Evolutionary conservation across 257 asterid species (phyloP), one percentile per base, ranked within the genome.

Genomic region (Fraxinus pennsylvanica): DNA sequence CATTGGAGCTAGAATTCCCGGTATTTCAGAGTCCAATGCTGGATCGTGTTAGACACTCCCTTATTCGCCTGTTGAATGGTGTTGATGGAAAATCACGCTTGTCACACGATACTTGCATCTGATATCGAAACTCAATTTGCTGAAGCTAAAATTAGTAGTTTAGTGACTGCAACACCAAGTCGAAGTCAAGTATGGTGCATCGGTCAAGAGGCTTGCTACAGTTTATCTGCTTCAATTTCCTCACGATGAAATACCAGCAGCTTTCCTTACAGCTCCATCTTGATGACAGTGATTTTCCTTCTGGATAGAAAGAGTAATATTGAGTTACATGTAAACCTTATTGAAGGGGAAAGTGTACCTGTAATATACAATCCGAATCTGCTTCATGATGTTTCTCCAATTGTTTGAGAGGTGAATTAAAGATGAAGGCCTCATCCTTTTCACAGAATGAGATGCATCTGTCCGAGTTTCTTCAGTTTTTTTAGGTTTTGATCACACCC

Each of bases 31-130:
- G 94, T 80, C 99, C 99, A 6, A 72, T 86, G 84, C 83, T 89
- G 38, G 87, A 84, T 33, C 95, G 90, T 0, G 94, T 90, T 54
- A 86, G 97, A 86, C 96, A 91, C 83, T 95, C 97, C 0, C 97
- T 95, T 43, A 85, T 91, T 17, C 90, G 89, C 89, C 93, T 87
- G 85, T 65, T 91, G 88, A 88, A 95, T 50, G 77, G 74, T 29
- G 76, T 84, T 0, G 92, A 85, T 13, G 87, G 79, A 7, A 81
- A 84, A 47, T 72, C 79, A 59, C 25, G 71, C 43, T 65, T 43
- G 74, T 78, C 85, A 33, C 33, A 74, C 3, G 83, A 75, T 45
- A 80, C 68, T 25, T 67, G 83, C 68, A 29, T 83, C 87, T n/a
- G 89, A 82, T 27, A 74, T 27, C 6, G 89, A 87, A 9, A 80